These are phyloP conservation scores for Puccinia coronata DNA, from an alignment of 1,284 basidiomycete genomes.

Conservation along the genomic window DNA sequence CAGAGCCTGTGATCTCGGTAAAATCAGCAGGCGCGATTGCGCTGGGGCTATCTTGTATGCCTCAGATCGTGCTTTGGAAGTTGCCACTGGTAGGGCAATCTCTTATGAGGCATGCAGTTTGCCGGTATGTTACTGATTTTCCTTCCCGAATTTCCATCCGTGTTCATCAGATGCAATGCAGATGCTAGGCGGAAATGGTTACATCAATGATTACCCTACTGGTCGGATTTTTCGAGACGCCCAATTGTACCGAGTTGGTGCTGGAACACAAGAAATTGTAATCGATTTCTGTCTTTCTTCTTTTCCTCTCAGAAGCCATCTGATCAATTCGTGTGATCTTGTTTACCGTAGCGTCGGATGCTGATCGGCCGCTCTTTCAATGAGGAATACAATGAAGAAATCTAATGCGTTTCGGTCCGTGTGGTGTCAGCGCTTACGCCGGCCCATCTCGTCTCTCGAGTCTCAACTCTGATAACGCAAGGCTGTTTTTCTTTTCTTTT, in stretches of 20 bases:
- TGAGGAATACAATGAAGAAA: slow-evolving; percentile 35
- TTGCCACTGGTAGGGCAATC: slow-evolving; percentile 64
- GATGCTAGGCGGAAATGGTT: slow-evolving; percentile 86
- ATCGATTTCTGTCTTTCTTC: not conserved
- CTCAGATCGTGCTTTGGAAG: slow-evolving; percentile 83
- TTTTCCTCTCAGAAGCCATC: slow-evolving; percentile 69
- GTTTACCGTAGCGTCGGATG: slow-evolving; percentile 50
- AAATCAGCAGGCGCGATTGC: slow-evolving; percentile 80
- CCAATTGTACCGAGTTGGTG: slow-evolving; percentile 82
- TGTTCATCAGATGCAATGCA: slow-evolving; percentile 73
- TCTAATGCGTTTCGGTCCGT: not conserved
- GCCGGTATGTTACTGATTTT: not conserved
- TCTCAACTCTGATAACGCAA: not conserved
- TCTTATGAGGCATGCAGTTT: not conserved
- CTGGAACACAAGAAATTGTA: slow-evolving; percentile 66
- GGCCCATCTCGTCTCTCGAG: not conserved
- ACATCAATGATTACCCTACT: slow-evolving; percentile 87
- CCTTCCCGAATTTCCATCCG: slow-evolving; percentile 9
- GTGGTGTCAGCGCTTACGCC: not conserved
- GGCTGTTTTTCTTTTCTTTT: not conserved
- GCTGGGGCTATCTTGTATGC: slow-evolving; percentile 88
- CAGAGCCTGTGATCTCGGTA: slow-evolving; percentile 77
- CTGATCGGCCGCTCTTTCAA: slow-evolving; percentile 55
- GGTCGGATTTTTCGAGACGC: slow-evolving; percentile 82
- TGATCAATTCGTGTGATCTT: slow-evolving; percentile 67